Base-by-base conservation (phyloP, 1,284 basidiomycete genomes). In the Ustilago shanxiensis region DNA sequence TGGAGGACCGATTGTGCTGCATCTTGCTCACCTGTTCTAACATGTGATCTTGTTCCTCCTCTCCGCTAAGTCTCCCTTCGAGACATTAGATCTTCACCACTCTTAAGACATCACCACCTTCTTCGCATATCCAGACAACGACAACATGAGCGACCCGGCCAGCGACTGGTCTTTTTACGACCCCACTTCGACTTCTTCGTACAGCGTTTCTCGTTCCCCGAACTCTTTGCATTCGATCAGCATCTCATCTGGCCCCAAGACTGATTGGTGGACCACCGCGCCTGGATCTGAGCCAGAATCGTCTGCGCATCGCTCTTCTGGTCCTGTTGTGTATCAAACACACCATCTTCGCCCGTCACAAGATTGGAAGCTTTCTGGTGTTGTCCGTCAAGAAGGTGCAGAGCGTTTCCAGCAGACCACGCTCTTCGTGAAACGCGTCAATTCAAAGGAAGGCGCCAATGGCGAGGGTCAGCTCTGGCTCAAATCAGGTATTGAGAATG, bases 391-490 rank as follows among this genome's bases (percentile, higher is more conserved):
- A 39, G 13, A 59, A 13, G 72, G 72, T 18, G 35, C 16, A 4
- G 72, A 74, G 28, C 49, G 72, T 1, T 74, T 69, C 26, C 72
- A 74, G 22, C 72, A 74, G n/a, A 66, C 72, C 6, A 74, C 72
- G 8, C 62, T 74, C 9, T 74, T 74, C 31, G 39, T 74, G 20
- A 35, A 56, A 11, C 60, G 60, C 1, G 10, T 31, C 22, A 29
- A 44, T 8, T 11, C 49, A 1, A 16, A 51, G 0, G 13, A 45
- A 29, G 61, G 39, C 3, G 13, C 29, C 2, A 18, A 56, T 24
- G 37, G 39, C 11, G 45, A 65, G 13, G 62, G 52, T 3, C 68
- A 71, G 39, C 20, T 54, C 1, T 74, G 72, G 72, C 47, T 74
- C 26, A 74, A 74, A 39, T 53, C 59, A 1, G 72, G 72, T 7